Evolutionary conservation across 1,284 basidiomycete genomes (phyloP).

Genomic region (Pulchroboletus neoregius): DNA sequence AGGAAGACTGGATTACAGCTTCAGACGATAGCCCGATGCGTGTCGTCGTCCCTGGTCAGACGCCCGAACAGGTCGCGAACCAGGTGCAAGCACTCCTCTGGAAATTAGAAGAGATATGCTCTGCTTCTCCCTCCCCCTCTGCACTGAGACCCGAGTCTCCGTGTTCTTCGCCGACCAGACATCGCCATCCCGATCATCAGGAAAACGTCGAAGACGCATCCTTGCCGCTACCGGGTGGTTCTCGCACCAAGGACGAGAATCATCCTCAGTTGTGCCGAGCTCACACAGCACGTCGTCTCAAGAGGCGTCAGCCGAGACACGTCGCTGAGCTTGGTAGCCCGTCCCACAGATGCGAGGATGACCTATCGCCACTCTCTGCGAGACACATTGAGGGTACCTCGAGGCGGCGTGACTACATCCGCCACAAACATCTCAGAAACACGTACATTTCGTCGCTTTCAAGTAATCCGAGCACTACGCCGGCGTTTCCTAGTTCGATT

Average conservation of each 20-base stretch:
- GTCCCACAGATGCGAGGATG: conserved; percentile 20
- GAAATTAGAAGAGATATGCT: conserved; percentile 20
- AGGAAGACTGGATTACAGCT: conserved; percentile 34
- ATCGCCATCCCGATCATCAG: background rate
- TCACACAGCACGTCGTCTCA: conserved; percentile 9
- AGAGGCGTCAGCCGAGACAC: conserved; percentile 9
- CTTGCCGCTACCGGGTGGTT: background rate
- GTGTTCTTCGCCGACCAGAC: conserved; percentile 3
- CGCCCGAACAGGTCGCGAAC: conserved; percentile 24
- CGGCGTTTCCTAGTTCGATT: conserved; percentile 22
- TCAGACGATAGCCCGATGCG: conserved; percentile 33
- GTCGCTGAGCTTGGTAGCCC: background rate
- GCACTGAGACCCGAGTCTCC: background rate
- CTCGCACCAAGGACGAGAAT: conserved; percentile 19
- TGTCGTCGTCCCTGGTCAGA: conserved; percentile 39
- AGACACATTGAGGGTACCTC: conserved; percentile 27
- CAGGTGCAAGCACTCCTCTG: conserved; percentile 23
- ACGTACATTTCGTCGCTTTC: conserved; percentile 27
- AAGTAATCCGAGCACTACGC: conserved; percentile 9
- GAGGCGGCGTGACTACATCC: conserved; percentile 29
- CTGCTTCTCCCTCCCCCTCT: background rate
- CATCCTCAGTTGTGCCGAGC: background rate
- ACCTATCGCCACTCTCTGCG: conserved; percentile 16
- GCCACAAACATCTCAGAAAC: conserved; percentile 31
- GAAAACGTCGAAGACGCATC: background rate